A percentile compares a stretch with the other conserved stretches of the same genome.
These are phyloP conservation scores for Polyporus arcularius DNA, from an alignment of 768 basidiomycete genomes.

Conservation along the genomic window DNA sequence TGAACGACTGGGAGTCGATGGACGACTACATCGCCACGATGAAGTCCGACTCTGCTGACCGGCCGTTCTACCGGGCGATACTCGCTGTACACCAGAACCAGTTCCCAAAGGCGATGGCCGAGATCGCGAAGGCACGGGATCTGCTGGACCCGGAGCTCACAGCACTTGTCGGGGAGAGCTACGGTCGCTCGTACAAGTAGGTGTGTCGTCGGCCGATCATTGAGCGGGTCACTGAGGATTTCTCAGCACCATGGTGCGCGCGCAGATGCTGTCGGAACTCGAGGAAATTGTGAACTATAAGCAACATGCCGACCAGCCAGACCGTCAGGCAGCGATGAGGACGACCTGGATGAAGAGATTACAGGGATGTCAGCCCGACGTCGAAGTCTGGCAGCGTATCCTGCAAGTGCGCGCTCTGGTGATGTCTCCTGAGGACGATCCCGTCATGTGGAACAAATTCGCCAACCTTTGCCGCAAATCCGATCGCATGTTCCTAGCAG, in stretches of 20 bases:
- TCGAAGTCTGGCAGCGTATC: constrained; percentile 98
- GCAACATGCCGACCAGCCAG: constrained; percentile 89
- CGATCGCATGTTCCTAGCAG: constrained; percentile 91
- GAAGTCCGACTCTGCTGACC: constrained; percentile 90
- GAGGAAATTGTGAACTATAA: constrained; percentile 98
- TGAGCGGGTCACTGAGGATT: constrained; percentile 11
- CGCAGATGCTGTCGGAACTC: constrained; percentile 97
- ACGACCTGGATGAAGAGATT: constrained; percentile 99
- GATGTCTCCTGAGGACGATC: constrained; percentile 89
- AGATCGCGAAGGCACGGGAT: constrained; percentile 93
- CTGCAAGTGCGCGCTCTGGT: constrained; percentile 95
- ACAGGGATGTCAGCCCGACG: constrained; percentile 95
- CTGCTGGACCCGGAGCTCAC: constrained; percentile 88
- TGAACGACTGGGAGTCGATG: constrained; percentile 98
- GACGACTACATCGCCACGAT: constrained; percentile 94
- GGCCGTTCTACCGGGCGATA: constrained; percentile 95
- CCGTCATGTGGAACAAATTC: constrained; percentile 98
- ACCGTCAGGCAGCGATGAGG: constrained; percentile 86
- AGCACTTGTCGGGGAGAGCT: constrained; percentile 91
- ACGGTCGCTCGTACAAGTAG: constrained; percentile 96
- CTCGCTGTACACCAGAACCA: constrained; percentile 96
- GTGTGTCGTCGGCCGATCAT: constrained; percentile 21
- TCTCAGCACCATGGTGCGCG: constrained; percentile 87
- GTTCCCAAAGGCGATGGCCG: constrained; percentile 84
- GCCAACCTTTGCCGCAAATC: constrained; percentile 96